Conservation (phyloP, 257 asterid genomes). For the Fraxinus excelsior region DNA sequence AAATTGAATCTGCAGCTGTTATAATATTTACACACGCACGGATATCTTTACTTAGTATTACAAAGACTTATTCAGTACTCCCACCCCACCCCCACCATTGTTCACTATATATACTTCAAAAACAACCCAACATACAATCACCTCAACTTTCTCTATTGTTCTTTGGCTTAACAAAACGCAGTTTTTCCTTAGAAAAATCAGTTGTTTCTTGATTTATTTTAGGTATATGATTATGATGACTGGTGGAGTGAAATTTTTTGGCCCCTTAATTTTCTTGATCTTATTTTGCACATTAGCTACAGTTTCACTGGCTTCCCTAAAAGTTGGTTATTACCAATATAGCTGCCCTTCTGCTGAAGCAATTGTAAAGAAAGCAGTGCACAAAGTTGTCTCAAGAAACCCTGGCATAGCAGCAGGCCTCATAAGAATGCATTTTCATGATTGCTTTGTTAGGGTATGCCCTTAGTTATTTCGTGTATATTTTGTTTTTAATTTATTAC, state of each 20-base stretch:
- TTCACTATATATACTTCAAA: not conserved
- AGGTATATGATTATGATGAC: not conserved
- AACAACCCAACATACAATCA: not conserved
- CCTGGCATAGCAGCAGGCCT: conserved; percentile 49
- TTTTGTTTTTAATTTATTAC: too few relatives aligned
- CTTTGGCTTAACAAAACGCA: not conserved
- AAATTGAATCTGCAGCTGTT: too few relatives aligned
- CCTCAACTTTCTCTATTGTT: not conserved
- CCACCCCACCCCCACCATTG: not conserved
- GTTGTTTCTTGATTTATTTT: too few relatives aligned
- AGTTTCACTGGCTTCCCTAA: conserved; percentile 24
- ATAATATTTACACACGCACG: too few relatives aligned
- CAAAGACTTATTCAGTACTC: not conserved
- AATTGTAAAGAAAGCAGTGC: conserved; percentile 35
- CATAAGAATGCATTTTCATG: conserved; percentile 49
- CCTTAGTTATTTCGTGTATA: too few relatives aligned
- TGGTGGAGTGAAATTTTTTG: not conserved
- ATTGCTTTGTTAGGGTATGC: conserved; percentile 53
- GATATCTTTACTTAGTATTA: too few relatives aligned
- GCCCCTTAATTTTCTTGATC: not conserved
- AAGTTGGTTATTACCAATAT: conserved; percentile 35
- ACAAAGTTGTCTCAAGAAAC: conserved; percentile 32
- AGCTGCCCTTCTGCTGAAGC: conserved; percentile 44
- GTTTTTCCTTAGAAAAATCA: not conserved
- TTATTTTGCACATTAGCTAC: conserved; percentile 1